Percentiles rank a stretch among this genome's conserved stretches.
These are phyloP conservation scores for Bipolaris gigantea DNA, from an alignment of 2,329 filamentous ascomycete species.

Conservation along the genomic window DNA sequence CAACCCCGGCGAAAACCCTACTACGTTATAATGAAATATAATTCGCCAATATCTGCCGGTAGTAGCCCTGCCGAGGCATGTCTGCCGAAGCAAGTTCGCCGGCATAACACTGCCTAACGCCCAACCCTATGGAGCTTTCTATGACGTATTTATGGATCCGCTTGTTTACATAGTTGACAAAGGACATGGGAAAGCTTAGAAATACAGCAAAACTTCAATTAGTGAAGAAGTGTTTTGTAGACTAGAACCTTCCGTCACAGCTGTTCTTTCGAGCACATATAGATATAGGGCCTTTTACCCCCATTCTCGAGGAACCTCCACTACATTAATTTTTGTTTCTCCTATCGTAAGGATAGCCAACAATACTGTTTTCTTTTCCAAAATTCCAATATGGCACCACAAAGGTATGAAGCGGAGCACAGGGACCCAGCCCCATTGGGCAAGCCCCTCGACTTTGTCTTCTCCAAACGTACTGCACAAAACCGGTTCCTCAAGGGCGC, in stretches of 20 bases:
- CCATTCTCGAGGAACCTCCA: neutral
- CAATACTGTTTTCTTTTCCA: neutral
- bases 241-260: neutral
- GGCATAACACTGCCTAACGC: neutral
- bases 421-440: slow-evolving; percentile 47
- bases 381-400: slow-evolving; percentile 37
- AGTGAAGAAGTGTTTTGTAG: neutral
- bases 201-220: slow-evolving; percentile 1
- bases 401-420: slow-evolving; percentile 47
- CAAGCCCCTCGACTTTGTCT: slow-evolving; percentile 50
- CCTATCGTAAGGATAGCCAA: slow-evolving; percentile 4
- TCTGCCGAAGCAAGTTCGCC: neutral
- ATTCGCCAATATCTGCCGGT: slow-evolving; percentile 16
- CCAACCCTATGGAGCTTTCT: neutral
- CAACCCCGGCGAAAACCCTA: neutral
- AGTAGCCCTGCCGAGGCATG: neutral
- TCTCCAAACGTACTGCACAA: slow-evolving; percentile 58
- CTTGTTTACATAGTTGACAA: neutral
- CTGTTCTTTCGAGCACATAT: neutral
- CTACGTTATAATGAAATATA: neutral
- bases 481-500: slow-evolving; percentile 70
- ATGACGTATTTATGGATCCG: slow-evolving; percentile 13
- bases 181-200: slow-evolving; percentile 6
- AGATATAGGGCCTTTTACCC: no score
- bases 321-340: neutral